These are phyloP conservation scores for Ramalina peruviana DNA, from an alignment of 495 filamentous ascomycete genomes.

Conservation along the genomic window DNA sequence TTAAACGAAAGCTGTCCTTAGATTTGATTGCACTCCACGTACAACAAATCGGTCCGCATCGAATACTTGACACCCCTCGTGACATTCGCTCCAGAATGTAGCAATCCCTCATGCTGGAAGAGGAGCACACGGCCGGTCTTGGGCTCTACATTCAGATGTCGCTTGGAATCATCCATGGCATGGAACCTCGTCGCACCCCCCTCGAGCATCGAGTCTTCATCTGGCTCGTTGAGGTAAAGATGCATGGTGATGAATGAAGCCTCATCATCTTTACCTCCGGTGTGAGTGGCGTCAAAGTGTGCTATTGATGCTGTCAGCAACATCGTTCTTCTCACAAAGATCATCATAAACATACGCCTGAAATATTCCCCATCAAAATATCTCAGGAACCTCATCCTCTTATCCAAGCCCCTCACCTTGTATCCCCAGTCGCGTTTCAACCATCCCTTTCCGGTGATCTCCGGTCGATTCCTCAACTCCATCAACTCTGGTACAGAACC, in stretches of 20 bases:
- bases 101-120: slow-evolving; percentile 54
- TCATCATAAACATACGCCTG: slow-evolving; percentile 29
- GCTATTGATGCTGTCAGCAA: slow-evolving; percentile 23
- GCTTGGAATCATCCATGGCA: slow-evolving; percentile 27
- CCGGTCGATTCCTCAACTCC: slow-evolving; percentile 22
- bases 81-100: slow-evolving; percentile 63
- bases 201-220: slow-evolving; percentile 23
- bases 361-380: slow-evolving; percentile 68
- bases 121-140: slow-evolving; percentile 58
- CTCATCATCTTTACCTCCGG: slow-evolving; percentile 39
- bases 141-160: slow-evolving; percentile 49
- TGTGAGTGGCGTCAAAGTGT: slow-evolving; percentile 60
- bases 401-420: slow-evolving; percentile 48
- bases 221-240: slow-evolving; percentile 56
- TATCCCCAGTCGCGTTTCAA: slow-evolving; percentile 37
- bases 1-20: no score
- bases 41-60: slow-evolving; percentile 65
- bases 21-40: slow-evolving; percentile 10
- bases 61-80: slow-evolving; percentile 56
- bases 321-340: neutral
- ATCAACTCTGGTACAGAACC: slow-evolving; percentile 21
- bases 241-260: slow-evolving; percentile 61
- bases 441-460: slow-evolving; percentile 33
- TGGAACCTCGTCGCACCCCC: slow-evolving; percentile 57
- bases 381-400: slow-evolving; percentile 63